phyloP scores from a whole-genome alignment of 441 rosid genomes.

The Cnidoscolus chayamansa region DNA sequence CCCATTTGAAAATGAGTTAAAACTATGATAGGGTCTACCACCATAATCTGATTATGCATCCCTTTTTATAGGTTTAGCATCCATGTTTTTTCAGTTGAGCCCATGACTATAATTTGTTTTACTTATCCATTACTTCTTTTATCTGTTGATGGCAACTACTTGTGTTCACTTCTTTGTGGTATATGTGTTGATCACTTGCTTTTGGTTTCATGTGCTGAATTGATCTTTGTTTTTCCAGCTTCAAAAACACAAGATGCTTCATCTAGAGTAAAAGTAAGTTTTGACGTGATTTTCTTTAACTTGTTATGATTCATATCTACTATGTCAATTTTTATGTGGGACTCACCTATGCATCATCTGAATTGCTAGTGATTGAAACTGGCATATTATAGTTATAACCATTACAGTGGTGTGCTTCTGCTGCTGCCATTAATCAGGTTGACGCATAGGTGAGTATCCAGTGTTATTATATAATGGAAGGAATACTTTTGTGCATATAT shows the following conservation, averaged over 20 bases:
- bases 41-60: neutral
- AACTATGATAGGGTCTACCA: neutral
- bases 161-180: neutral
- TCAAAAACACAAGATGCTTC: constrained; percentile 23
- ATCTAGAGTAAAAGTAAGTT: constrained; percentile 29
- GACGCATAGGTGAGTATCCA: neutral
- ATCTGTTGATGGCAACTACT: neutral
- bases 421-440: neutral
- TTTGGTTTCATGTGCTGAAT: constrained; percentile 12
- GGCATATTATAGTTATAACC: neutral
- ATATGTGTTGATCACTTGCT: neutral
- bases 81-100: neutral
- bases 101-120: too few relatives aligned
- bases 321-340: neutral
- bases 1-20: neutral
- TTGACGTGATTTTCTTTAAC: neutral
- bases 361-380: constrained; percentile 3
- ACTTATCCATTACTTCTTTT: neutral
- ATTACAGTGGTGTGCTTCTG: neutral
- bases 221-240: constrained; percentile 27
- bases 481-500: neutral
- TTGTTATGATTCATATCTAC: constrained; percentile 1
- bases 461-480: neutral
- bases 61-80: neutral
- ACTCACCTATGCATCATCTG: constrained; percentile 9